These are phyloP conservation scores for Pisolithus marmoratus DNA, from an alignment of 768 basidiomycete genomes.

Conservation along the genomic window DNA sequence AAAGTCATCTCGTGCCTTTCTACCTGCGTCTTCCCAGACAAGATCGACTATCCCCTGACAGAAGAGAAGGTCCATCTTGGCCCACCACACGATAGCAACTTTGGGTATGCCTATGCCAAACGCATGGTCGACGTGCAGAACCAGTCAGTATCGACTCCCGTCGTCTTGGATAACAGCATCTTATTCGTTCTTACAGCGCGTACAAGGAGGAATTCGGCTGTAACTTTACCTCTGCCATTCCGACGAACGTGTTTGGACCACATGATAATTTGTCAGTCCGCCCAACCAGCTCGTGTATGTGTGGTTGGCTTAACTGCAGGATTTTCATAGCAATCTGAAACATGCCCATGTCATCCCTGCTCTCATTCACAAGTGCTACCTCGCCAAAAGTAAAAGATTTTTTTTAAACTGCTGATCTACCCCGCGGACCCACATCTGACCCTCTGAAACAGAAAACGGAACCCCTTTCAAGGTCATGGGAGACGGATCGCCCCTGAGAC, in stretches of 20 bases:
- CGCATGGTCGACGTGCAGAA: slow-evolving; percentile 94
- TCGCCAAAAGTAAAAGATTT: slow-evolving; percentile 68
- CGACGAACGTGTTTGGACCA: slow-evolving; percentile 95
- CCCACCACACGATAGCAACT: slow-evolving; percentile 91
- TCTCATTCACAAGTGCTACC: slow-evolving; percentile 87
- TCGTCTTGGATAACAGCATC: neutral
- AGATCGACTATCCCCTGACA: slow-evolving; percentile 88
- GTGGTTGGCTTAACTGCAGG: slow-evolving; percentile 1
- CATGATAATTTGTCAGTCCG: slow-evolving; percentile 80
- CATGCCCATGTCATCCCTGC: slow-evolving; percentile 93
- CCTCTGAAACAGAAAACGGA: slow-evolving; percentile 50
- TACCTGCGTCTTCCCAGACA: slow-evolving; percentile 96
- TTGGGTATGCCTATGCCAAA: slow-evolving; percentile 95
- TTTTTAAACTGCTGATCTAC: slow-evolving; percentile 1
- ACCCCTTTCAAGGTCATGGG: slow-evolving; percentile 87
- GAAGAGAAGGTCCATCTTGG: slow-evolving; percentile 91
- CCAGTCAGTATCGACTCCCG: slow-evolving; percentile 48
- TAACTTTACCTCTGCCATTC: slow-evolving; percentile 95
- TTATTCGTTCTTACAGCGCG: slow-evolving; percentile 46
- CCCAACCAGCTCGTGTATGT: neutral
- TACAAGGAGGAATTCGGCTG: slow-evolving; percentile 94
- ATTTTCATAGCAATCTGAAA: slow-evolving; percentile 65
- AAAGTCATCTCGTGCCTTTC: slow-evolving; percentile 95
- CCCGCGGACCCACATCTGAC: neutral
- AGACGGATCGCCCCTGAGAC: slow-evolving; percentile 88